Evolutionary conservation across 2,329 filamentous ascomycete species (phyloP).

Genomic region (Pyricularia pennisetigena): DNA sequence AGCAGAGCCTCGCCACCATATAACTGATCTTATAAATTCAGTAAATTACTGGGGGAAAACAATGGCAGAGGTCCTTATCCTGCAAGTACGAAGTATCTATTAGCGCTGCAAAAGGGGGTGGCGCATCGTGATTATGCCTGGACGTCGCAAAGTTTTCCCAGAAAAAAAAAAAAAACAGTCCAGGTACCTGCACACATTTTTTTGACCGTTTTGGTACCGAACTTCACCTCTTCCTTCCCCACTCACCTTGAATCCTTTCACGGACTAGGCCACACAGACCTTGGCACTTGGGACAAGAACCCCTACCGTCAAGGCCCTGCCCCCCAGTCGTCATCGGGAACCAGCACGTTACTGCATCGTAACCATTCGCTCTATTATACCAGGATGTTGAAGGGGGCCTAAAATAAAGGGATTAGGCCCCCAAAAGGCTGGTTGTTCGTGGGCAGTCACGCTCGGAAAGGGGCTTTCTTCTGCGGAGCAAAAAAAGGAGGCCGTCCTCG

Average conservation of each 20-base stretch:
- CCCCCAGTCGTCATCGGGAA: no score
- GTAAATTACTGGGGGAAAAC: not conserved
- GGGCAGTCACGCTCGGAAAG: no score
- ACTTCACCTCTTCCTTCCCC: not conserved
- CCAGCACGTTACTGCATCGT: not conserved
- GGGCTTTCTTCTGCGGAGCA: no score
- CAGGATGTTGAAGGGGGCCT: not conserved
- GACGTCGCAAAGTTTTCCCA: no score
- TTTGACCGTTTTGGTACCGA: not conserved
- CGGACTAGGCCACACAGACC: not conserved
- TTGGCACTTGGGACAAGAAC: not conserved
- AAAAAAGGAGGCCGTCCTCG: no score
- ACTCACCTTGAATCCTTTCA: not conserved
- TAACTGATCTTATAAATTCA: not conserved
- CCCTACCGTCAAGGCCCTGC: not conserved
- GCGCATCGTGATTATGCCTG: no score
- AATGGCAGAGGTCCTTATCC: not conserved
- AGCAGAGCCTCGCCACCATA: not conserved
- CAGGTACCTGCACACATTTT: not conserved
- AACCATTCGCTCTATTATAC: not conserved
- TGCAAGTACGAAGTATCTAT: no score
- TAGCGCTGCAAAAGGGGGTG: not conserved
- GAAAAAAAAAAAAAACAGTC: no score
- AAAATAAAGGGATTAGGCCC: no score
- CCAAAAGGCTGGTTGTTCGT: no score